phyloP scores from a whole-genome alignment of 2,329 filamentous ascomycete species.

The Penicillium sp. region DNA sequence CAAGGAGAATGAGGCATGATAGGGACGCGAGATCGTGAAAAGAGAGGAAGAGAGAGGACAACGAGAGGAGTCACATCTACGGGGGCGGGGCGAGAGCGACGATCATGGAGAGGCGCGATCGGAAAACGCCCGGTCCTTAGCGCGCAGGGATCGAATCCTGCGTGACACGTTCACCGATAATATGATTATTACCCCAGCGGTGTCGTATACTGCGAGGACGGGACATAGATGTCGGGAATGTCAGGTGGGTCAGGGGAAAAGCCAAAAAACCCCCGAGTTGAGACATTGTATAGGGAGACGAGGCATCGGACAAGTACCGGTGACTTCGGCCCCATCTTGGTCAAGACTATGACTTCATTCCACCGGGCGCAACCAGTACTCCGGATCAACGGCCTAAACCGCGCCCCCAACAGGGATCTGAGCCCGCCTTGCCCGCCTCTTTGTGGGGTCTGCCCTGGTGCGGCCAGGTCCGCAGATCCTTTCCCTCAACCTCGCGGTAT shows the following conservation, averaged over 20 bases:
- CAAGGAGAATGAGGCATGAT: constrained; percentile 7
- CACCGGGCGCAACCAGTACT: background rate
- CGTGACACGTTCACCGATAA: background rate
- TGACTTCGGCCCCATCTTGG: background rate
- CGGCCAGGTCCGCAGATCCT: constrained; percentile 1
- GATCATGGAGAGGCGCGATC: background rate
- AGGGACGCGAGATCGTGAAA: constrained; percentile 4
- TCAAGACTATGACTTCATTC: background rate
- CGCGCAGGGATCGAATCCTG: background rate
- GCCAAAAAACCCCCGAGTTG: background rate
- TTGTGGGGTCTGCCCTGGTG: background rate
- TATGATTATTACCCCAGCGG: background rate
- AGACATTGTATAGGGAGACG: too few species aligned
- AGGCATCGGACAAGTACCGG: too few species aligned
- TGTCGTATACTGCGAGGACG: too few species aligned
- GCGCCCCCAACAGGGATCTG: background rate
- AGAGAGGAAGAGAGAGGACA: background rate
- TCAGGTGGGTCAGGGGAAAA: constrained; percentile 1
- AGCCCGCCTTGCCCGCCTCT: background rate
- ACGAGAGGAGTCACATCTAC: background rate
- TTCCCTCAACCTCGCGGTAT: background rate
- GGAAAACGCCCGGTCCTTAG: background rate
- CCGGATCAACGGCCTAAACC: too few species aligned
- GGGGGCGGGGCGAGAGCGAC: background rate
- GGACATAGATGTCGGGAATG: background rate